Evolutionary conservation across 129 eudicot genomes (phyloP).

Genomic region (Escallonia rubra): DNA sequence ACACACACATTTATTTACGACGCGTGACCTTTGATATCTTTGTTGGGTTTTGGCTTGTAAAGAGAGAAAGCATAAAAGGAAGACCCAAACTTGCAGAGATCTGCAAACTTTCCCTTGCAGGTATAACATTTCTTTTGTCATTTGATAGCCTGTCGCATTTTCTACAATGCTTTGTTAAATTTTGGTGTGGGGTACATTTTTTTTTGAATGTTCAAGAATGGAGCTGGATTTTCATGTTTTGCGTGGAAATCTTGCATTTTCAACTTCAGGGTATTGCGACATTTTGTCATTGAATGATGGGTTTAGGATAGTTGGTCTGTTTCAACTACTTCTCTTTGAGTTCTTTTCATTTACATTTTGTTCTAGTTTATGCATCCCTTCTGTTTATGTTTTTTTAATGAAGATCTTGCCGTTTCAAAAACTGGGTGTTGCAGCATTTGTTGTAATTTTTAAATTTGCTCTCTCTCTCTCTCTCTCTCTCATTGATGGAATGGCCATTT

Average conservation of each 20-base stretch:
- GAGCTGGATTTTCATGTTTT: not conserved
- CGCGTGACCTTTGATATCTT: not conserved
- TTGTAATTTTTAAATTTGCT: not conserved
- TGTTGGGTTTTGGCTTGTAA: not conserved
- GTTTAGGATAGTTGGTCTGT: not conserved
- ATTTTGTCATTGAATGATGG: not conserved
- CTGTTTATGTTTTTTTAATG: not conserved
- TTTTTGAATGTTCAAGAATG: not conserved
- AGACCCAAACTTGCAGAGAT: conserved; percentile 2
- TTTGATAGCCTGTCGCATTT: not conserved
- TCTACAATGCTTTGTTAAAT: not conserved
- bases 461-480: not conserved
- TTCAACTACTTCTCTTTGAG: not conserved
- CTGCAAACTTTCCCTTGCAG: conserved; percentile 12
- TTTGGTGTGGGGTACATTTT: not conserved
- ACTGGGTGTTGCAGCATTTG: not conserved
- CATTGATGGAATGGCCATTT: not conserved
- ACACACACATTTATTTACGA: not conserved
- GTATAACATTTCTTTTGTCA: conserved; percentile 1
- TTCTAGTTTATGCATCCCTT: not conserved
- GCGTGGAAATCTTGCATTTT: not conserved
- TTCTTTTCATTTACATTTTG: not conserved
- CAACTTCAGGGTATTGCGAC: not conserved
- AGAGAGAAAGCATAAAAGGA: not conserved
- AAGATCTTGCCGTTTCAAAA: not conserved